Percentiles rank a stretch among this genome's conserved stretches.
Conservation (phyloP, 2,329 filamentous ascomycete genomes). For the Coniella lustricola region DNA sequence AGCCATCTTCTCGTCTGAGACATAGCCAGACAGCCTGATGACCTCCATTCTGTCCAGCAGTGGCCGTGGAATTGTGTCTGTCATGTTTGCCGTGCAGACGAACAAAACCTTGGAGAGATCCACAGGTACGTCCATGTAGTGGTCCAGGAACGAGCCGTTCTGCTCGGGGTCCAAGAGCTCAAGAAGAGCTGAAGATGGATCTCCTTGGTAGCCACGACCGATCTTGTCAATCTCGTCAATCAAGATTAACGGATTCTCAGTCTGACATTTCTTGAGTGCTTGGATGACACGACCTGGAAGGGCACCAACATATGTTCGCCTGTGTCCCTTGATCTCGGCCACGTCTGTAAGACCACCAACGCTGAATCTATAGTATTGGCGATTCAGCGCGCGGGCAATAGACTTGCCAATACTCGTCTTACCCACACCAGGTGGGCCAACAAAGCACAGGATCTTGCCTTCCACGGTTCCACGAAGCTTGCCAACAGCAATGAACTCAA, state of each 20-base stretch:
- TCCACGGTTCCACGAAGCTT: conserved; percentile 96
- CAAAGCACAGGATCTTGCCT: conserved; percentile 96
- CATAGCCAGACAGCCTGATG: conserved; percentile 92
- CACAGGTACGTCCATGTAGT: conserved; percentile 97
- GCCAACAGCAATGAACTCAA: conserved; percentile 97
- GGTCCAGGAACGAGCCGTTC: conserved; percentile 93
- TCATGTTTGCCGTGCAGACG: conserved; percentile 98
- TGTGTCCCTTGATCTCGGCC: conserved; percentile 96
- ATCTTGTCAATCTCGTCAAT: conserved; percentile 99
- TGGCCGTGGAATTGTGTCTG: conserved; percentile 91
- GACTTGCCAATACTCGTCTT: conserved; percentile 99
- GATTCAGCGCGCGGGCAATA: conserved; percentile 86
- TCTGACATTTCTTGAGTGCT: conserved; percentile 97
- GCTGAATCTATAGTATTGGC: conserved; percentile 97
- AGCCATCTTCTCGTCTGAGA: conserved; percentile 97
- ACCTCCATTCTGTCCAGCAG: conserved; percentile 96
- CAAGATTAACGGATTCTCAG: conserved; percentile 90
- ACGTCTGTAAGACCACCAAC: conserved; percentile 96
- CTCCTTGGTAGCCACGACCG: conserved; percentile 89
- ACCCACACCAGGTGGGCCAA: conserved; percentile 92
- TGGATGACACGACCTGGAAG: conserved; percentile 95
- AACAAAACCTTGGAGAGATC: conserved; percentile 97
- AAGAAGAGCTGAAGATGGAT: conserved; percentile 87
- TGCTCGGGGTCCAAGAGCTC: conserved; percentile 95
- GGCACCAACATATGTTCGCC: conserved; percentile 92